Evolutionary conservation across 208 protist genomes (phyloP).

Genomic region (Trypanosoma vivax): DNA sequence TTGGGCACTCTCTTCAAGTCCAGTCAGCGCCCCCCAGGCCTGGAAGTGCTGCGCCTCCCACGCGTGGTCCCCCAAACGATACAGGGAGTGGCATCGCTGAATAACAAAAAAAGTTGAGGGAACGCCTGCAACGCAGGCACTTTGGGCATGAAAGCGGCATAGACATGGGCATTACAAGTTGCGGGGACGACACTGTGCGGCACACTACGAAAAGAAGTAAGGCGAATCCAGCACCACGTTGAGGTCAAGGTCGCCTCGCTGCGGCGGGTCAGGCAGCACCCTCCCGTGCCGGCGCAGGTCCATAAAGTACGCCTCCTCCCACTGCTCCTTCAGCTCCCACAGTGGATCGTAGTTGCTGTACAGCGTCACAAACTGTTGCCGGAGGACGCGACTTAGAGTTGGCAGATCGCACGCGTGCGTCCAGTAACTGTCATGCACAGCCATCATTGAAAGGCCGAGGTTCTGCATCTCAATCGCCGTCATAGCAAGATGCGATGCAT

Average conservation of each 20-base stretch:
- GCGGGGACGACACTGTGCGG: neutral
- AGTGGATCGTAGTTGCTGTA: conserved; percentile 90
- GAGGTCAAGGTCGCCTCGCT: conserved; percentile 81
- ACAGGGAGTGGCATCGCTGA: too few relatives aligned
- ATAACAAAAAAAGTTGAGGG: too few relatives aligned
- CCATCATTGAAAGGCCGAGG: conserved; percentile 89
- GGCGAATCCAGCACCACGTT: conserved; percentile 81
- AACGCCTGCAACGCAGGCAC: neutral
- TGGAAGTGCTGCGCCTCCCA: too few relatives aligned
- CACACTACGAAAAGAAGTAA: conserved; percentile 88
- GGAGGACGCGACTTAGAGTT: conserved; percentile 87
- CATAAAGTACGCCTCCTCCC: conserved; percentile 86
- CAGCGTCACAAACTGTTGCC: conserved; percentile 95
- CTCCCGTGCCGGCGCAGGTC: conserved; percentile 80
- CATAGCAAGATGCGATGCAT: conserved; percentile 97
- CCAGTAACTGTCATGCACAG: conserved; percentile 98
- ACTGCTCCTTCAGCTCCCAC: conserved; percentile 90
- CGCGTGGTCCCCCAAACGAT: too few relatives aligned
- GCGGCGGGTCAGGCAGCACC: conserved; percentile 79
- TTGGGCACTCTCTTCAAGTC: too few relatives aligned
- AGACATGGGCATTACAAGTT: neutral
- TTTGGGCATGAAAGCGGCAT: neutral
- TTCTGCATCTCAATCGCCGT: conserved; percentile 92
- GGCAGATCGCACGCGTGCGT: conserved; percentile 94
- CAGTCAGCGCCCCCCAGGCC: too few relatives aligned